These are phyloP conservation scores for Whalleya microplaca DNA, from an alignment of 2,329 filamentous ascomycete genomes.

Conservation along the genomic window DNA sequence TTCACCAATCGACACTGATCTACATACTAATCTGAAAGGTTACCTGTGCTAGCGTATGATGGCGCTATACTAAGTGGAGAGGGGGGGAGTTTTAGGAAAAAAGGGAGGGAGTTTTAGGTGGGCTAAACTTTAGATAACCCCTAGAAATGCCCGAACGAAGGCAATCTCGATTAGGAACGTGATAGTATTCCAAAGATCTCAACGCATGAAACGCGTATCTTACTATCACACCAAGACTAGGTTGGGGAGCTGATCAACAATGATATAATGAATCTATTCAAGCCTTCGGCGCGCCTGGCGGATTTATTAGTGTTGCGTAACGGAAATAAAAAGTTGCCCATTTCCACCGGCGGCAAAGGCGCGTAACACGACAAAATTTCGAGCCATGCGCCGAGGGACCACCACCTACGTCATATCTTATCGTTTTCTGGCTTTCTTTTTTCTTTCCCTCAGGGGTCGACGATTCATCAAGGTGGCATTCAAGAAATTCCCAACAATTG, in stretches of 20 bases:
- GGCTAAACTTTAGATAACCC: neutral
- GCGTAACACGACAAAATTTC: constrained; percentile 6
- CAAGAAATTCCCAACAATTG: neutral
- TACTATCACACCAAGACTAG: neutral
- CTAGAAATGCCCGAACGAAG: neutral
- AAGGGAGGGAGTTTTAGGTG: too few relatives aligned
- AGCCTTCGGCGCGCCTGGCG: neutral
- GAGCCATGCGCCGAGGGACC: constrained; percentile 6
- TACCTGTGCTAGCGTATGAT: too few relatives aligned
- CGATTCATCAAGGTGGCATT: neutral
- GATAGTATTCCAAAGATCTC: neutral
- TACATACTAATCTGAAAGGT: too few relatives aligned
- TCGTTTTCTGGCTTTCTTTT: neutral
- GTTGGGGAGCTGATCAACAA: neutral
- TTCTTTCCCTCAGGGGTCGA: neutral
- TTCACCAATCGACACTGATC: too few relatives aligned
- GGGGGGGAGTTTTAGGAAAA: too few relatives aligned
- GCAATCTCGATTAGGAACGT: neutral
- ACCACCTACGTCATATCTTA: constrained; percentile 21
- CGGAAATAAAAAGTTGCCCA: neutral
- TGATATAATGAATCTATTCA: neutral
- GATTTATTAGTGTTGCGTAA: neutral
- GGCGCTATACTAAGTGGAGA: too few relatives aligned
- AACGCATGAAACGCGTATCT: neutral
- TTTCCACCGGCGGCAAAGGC: constrained; percentile 10